phyloP scores from a whole-genome alignment of 106 monocot genomes.

The Posidonia australis region DNA sequence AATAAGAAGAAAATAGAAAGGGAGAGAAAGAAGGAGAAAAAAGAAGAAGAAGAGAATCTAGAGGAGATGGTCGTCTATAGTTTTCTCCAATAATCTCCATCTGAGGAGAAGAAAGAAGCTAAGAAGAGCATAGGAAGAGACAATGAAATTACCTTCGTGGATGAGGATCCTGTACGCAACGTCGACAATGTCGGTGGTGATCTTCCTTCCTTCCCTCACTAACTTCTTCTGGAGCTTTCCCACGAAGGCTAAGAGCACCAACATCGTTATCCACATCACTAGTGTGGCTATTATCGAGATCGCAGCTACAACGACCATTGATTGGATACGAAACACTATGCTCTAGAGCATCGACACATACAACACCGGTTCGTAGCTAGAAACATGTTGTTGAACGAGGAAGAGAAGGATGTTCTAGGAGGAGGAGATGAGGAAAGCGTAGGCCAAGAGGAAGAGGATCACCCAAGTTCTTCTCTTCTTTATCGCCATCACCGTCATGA shows the following conservation, averaged over 20 bases:
- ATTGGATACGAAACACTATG: slow-evolving; percentile 55
- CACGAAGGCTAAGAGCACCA: slow-evolving; percentile 64
- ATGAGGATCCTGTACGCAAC: slow-evolving; percentile 29
- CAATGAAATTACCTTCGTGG: slow-evolving; percentile 41
- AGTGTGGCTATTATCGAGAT: slow-evolving; percentile 59
- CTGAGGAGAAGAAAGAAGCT: slow-evolving; percentile 14
- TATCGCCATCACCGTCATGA: slow-evolving; percentile 15
- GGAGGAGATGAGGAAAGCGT: slow-evolving; percentile 60
- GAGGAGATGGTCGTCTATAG: neutral
- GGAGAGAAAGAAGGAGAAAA: too few relatives aligned
- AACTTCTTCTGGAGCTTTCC: slow-evolving; percentile 38
- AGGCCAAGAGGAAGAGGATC: slow-evolving; percentile 63
- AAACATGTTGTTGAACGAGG: neutral
- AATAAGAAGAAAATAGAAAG: too few relatives aligned
- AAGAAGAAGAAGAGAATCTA: too few relatives aligned
- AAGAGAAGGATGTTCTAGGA: slow-evolving; percentile 56
- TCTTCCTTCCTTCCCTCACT: slow-evolving; percentile 32
- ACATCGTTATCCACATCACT: slow-evolving; percentile 68
- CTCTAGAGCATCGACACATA: slow-evolving; percentile 62
- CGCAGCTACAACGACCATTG: slow-evolving; percentile 54
- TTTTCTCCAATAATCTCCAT: neutral
- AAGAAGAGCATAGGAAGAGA: slow-evolving; percentile 8
- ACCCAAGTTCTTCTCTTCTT: slow-evolving; percentile 71
- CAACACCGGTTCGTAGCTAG: slow-evolving; percentile 16
- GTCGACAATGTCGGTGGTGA: slow-evolving; percentile 41